Percentiles rank a stretch among this genome's conserved stretches.
Evolutionary conservation across 495 filamentous ascomycete genomes (phyloP).

Genomic region (Oidiodendron maius): DNA sequence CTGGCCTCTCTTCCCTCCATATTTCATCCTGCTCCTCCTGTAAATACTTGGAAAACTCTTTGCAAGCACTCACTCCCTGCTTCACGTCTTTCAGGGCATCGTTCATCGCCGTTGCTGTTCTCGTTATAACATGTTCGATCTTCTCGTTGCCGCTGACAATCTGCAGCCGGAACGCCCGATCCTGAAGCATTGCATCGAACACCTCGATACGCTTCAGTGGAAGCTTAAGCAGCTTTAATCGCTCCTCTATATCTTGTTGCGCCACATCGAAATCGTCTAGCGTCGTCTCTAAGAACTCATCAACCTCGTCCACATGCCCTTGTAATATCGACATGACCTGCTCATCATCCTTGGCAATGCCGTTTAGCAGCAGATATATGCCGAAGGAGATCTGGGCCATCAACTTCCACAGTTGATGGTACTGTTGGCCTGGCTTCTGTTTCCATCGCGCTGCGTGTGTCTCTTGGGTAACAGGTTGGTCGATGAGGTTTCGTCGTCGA

Average conservation of each 20-base stretch:
- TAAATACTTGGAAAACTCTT: slow-evolving; percentile 72
- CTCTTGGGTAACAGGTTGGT: slow-evolving; percentile 49
- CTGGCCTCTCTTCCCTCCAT: slow-evolving; percentile 44
- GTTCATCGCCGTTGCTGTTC: slow-evolving; percentile 68
- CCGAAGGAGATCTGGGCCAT: slow-evolving; percentile 92
- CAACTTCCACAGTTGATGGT: slow-evolving; percentile 86
- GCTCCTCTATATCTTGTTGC: slow-evolving; percentile 63
- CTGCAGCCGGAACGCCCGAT: slow-evolving; percentile 70
- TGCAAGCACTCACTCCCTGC: slow-evolving; percentile 70
- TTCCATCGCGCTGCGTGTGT: slow-evolving; percentile 70
- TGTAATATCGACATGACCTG: slow-evolving; percentile 88
- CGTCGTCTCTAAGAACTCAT: slow-evolving; percentile 80
- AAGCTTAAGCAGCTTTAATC: slow-evolving; percentile 70
- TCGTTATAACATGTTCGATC: slow-evolving; percentile 80
- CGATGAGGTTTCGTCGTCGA: slow-evolving; percentile 63
- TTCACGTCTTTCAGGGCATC: slow-evolving; percentile 71
- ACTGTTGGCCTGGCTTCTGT: slow-evolving; percentile 54
- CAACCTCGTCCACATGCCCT: slow-evolving; percentile 87
- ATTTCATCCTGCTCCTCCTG: slow-evolving; percentile 50
- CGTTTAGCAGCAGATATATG: slow-evolving; percentile 79
- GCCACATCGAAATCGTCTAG: slow-evolving; percentile 84
- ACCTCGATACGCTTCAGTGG: slow-evolving; percentile 77
- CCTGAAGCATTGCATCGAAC: slow-evolving; percentile 86
- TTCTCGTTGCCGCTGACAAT: slow-evolving; percentile 84
- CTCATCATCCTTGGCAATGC: slow-evolving; percentile 78